Evolutionary conservation across 768 basidiomycete genomes (phyloP), one percentile per base, ranked within the genome.

Genomic region (Mycena indigotica): DNA sequence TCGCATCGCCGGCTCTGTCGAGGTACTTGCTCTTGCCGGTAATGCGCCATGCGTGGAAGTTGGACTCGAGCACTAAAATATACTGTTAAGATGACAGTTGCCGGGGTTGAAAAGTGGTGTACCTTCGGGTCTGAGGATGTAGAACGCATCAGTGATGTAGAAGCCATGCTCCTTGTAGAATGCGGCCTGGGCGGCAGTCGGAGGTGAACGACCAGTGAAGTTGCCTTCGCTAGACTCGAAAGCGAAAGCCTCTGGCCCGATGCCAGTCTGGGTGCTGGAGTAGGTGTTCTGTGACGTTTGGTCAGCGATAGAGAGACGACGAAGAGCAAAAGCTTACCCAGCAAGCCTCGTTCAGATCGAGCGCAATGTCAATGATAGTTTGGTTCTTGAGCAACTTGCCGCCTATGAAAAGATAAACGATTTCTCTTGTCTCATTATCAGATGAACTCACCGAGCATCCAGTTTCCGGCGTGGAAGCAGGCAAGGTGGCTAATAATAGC

Each of bases 381-480:
- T 84, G 70, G 58, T 91, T 90, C 70, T 90, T 84, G 24, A 87
- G 67, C 28, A 91, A 65, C 58, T 80, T 80, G 4, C 89, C 89
- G 3, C 87, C 87, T 17, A 8, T 35, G 32, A 17, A 35, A 8
- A 35, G 32, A 17, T 35, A 17, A 35, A 17, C 32, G 17, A 8
- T 35, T 35, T 35, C 10, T 17, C 32, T 8, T 35, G 17, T 35
- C 8, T 35, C 10, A 8, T 35, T 35, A 17, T 35, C n/a, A n/a
- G n/a, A n/a, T 35, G 32, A 8, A 17, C 32, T 35, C 32, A 35
- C 32, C n/a, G 2, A 87, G 70, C 46, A 90, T 72, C 88, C 87
- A 90, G 68, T 90, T 91, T n/a, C 89, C 89, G 5, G 85, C 88
- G 56, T 80, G 65, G 77, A 86, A 92, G 65, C 89, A 92, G 1